These are phyloP conservation scores for Schizothecium vesticola DNA, from an alignment of 495 filamentous ascomycete genomes.

Conservation along the genomic window DNA sequence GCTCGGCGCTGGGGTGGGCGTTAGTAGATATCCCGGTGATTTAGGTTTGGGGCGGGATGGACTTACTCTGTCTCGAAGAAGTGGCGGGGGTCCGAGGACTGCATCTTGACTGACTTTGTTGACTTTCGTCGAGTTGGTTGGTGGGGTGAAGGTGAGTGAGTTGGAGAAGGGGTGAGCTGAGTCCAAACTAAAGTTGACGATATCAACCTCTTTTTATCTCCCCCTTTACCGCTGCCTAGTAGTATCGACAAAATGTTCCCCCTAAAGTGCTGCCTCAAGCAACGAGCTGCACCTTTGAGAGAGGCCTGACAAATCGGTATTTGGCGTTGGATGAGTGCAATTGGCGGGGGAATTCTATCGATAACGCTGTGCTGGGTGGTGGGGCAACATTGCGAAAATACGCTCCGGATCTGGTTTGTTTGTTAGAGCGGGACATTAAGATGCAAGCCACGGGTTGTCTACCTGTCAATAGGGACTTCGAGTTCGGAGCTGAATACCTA, in stretches of 20 bases:
- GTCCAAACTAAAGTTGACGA: not conserved
- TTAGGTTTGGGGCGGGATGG: not conserved
- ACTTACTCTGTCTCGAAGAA: conserved; percentile 88
- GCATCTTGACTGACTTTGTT: conserved; percentile 20
- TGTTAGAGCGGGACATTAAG: not conserved
- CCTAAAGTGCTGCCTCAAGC: conserved; percentile 2
- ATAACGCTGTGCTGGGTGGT: not conserved
- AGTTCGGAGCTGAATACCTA: too few relatives aligned
- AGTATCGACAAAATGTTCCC: conserved; percentile 3
- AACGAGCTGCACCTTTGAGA: not conserved
- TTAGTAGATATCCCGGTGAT: conserved; percentile 1
- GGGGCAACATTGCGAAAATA: conserved; percentile 1
- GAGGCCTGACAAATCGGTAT: conserved; percentile 7
- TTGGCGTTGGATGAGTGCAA: conserved; percentile 1
- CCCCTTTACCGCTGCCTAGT: conserved; percentile 1
- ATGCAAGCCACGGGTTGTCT: not conserved
- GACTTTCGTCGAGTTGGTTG: not conserved
- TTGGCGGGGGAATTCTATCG: not conserved
- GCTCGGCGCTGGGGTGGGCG: conserved; percentile 52
- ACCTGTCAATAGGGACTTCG: too few relatives aligned
- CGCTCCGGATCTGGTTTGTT: too few relatives aligned
- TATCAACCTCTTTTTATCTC: not conserved
- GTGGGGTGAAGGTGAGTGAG: not conserved
- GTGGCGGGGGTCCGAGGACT: conserved; percentile 40
- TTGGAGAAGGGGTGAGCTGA: not conserved